These are phyloP conservation scores for Globisporangium echinulatum DNA, from an alignment of 352 stramenopile species.

Conservation along the genomic window DNA sequence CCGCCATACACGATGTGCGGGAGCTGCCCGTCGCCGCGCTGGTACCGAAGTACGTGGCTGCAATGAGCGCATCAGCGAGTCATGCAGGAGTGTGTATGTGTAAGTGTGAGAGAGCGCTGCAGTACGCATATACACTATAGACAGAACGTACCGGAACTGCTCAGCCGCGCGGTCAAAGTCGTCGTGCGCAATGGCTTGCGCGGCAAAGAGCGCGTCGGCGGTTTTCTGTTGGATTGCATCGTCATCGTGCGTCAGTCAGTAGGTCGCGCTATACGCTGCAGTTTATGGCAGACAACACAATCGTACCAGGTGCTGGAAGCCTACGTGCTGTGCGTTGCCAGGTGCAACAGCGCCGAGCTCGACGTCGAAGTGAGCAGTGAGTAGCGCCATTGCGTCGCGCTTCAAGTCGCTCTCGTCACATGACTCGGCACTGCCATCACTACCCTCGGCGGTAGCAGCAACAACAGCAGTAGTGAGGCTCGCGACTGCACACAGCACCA, in stretches of 20 bases:
- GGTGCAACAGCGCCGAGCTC: slow-evolving; percentile 65
- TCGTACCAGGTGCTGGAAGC: slow-evolving; percentile 75
- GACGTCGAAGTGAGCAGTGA: slow-evolving; percentile 50
- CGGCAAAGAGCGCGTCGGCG: slow-evolving; percentile 64
- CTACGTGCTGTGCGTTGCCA: slow-evolving; percentile 33
- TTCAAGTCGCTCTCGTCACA: slow-evolving; percentile 52
- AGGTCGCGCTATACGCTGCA: not conserved
- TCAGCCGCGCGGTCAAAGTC: slow-evolving; percentile 54
- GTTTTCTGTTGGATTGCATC: slow-evolving; percentile 35
- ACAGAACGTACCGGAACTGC: slow-evolving; percentile 46
- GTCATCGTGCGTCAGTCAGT: not conserved
- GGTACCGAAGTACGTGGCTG: slow-evolving; percentile 53
- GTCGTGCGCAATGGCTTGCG: slow-evolving; percentile 71
- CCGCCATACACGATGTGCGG: slow-evolving; percentile 75
- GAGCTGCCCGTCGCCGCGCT: slow-evolving; percentile 46
- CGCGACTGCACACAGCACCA: not conserved
- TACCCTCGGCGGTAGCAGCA: not conserved
- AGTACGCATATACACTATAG: not conserved
- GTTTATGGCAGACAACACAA: not conserved
- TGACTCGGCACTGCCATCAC: not conserved
- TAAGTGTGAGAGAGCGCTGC: not conserved
- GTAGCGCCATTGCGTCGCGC: slow-evolving; percentile 29
- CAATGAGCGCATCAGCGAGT: too few species aligned
- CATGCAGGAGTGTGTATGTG: too few species aligned
- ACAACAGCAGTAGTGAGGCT: not conserved